These are phyloP conservation scores for Carex scoparia DNA, from an alignment of 176 grass and related monocot species.

Conservation along the genomic window DNA sequence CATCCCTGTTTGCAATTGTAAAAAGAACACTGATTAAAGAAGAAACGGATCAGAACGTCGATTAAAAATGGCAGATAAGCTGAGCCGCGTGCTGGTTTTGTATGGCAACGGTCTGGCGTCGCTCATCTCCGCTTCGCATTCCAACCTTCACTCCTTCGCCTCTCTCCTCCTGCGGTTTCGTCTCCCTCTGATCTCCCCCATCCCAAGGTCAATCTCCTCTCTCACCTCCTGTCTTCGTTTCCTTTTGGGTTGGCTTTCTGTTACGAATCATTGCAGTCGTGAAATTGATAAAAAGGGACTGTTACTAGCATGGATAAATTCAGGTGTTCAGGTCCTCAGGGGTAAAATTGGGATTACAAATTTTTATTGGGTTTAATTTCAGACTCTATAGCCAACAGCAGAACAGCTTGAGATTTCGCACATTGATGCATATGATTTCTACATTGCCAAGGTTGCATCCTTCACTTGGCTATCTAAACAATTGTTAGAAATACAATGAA, in stretches of 20 bases:
- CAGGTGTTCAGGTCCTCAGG: background rate
- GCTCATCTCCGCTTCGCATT: slow-evolving; percentile 12
- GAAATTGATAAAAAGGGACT: background rate
- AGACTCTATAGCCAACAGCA: slow-evolving; percentile 40
- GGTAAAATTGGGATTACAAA: background rate
- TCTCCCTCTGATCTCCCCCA: slow-evolving; percentile 56
- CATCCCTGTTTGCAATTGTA: no score
- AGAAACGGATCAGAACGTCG: background rate
- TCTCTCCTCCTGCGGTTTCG: slow-evolving; percentile 63
- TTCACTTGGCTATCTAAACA: background rate
- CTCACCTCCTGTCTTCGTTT: background rate
- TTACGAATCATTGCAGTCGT: background rate
- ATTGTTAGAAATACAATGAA: background rate
- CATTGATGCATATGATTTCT: slow-evolving; percentile 76
- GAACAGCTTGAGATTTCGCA: slow-evolving; percentile 59
- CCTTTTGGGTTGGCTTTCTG: background rate
- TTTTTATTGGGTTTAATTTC: slow-evolving; percentile 10
- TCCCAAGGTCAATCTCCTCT: slow-evolving; percentile 17
- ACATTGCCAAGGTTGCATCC: slow-evolving; percentile 43
- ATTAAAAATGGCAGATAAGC: slow-evolving; percentile 79
- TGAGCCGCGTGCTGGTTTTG: slow-evolving; percentile 73
- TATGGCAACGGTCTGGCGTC: slow-evolving; percentile 74
- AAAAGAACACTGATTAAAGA: background rate
- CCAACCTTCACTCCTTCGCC: slow-evolving; percentile 63
- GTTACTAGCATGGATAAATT: background rate